Conservation (phyloP, 2,329 filamentous ascomycete genomes). For the Aspergillus piperis region DNA sequence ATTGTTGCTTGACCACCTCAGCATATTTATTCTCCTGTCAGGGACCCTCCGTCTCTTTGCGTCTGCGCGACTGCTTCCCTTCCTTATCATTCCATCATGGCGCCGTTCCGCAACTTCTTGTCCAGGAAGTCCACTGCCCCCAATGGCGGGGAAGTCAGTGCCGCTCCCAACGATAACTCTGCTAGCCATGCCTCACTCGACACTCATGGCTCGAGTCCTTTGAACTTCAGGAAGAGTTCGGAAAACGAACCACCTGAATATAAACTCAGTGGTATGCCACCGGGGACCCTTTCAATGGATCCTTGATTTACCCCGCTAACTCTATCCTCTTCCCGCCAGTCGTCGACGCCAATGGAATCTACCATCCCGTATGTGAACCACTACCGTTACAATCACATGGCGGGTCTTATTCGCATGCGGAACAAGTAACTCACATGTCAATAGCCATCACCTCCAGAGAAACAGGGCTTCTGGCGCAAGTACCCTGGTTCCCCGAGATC, state of each 20-base stretch:
- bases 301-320: slow-evolving; percentile 14
- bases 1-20: slow-evolving; percentile 5
- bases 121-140: slow-evolving; percentile 57
- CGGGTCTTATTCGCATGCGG: not conserved
- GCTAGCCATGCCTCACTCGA: slow-evolving; percentile 44
- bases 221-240: slow-evolving; percentile 63
- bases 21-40: not conserved
- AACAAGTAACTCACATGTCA: slow-evolving; percentile 9
- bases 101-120: slow-evolving; percentile 71
- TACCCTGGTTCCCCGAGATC: slow-evolving; percentile 52
- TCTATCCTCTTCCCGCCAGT: slow-evolving; percentile 58
- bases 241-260: slow-evolving; percentile 73
- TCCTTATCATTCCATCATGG: slow-evolving; percentile 51
- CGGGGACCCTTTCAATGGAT: not conserved
- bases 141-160: slow-evolving; percentile 38
- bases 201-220: slow-evolving; percentile 46
- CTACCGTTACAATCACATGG: not conserved
- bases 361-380: slow-evolving; percentile 70
- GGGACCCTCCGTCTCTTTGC: not conserved
- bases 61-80: not conserved
- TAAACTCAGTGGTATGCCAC: slow-evolving; percentile 72
- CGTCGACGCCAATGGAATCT: slow-evolving; percentile 93
- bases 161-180: slow-evolving; percentile 56
- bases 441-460: slow-evolving; percentile 85
- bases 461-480: slow-evolving; percentile 73